Percentiles rank a stretch among this genome's conserved stretches.
phyloP scores from a whole-genome alignment of 345 rosid genomes.

The Linum trigynum region DNA sequence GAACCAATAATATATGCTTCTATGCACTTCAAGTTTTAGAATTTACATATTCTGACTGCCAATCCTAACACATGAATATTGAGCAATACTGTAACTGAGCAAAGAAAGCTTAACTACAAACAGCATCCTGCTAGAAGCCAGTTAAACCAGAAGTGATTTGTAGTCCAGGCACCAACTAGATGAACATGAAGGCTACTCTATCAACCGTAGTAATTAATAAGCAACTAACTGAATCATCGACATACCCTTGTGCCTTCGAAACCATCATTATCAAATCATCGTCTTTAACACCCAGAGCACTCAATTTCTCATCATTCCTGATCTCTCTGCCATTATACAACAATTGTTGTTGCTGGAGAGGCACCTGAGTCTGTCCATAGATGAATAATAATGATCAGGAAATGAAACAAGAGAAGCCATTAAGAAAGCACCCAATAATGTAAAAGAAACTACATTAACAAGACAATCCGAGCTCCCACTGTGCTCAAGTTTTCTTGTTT shows the following conservation, averaged over 20 bases:
- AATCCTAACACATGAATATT: neutral
- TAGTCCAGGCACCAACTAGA: neutral
- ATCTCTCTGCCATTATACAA: slow-evolving; percentile 79
- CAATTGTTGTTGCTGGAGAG: slow-evolving; percentile 82
- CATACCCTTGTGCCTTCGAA: slow-evolving; percentile 44
- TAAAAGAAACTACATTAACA: neutral
- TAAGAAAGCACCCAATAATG: neutral
- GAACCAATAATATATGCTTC: too few relatives aligned
- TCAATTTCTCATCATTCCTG: slow-evolving; percentile 60
- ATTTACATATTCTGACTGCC: too few relatives aligned
- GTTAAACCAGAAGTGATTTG: neutral
- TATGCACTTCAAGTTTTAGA: too few relatives aligned
- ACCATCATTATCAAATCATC: slow-evolving; percentile 96
- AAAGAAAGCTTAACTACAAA: neutral
- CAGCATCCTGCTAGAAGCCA: neutral
- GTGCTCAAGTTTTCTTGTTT: neutral
- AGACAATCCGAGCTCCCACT: neutral
- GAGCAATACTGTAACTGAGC: neutral
- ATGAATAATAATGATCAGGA: slow-evolving; percentile 3
- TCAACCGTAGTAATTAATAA: neutral
- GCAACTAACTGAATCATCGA: neutral
- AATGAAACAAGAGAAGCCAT: neutral
- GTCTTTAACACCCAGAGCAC: slow-evolving; percentile 78
- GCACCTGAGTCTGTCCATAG: slow-evolving; percentile 60
- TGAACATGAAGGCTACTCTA: neutral